Percentiles rank a stretch among this genome's conserved stretches.
Conservation (phyloP, 148 eudicot species). For the Rhododendron ovatum region DNA sequence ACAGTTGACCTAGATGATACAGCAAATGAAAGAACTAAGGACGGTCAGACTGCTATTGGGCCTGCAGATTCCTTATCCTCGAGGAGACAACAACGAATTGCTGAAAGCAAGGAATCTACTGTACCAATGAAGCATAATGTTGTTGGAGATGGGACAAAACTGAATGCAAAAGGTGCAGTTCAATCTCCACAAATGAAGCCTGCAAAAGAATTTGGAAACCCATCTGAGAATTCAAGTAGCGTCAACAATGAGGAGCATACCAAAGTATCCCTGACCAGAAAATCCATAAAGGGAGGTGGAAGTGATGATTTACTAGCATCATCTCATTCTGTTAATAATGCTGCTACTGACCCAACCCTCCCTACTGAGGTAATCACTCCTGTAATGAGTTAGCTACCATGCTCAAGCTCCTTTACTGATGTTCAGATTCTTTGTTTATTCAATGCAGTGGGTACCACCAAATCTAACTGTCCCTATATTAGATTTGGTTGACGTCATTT, state of each 20-base stretch:
- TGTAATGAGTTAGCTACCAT: neutral
- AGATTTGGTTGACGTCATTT: constrained; percentile 90
- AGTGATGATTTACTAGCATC: constrained; percentile 26
- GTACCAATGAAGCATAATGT: constrained; percentile 28
- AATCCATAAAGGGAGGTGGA: constrained; percentile 26
- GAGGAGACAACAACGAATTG: constrained; percentile 30
- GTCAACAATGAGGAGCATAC: constrained; percentile 23
- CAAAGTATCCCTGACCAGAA: constrained; percentile 15
- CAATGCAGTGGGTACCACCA: constrained; percentile 92
- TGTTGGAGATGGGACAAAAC: constrained; percentile 35
- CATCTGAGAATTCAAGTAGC: constrained; percentile 35
- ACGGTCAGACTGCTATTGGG: constrained; percentile 22
- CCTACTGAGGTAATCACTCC: constrained; percentile 57
- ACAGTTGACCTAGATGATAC: constrained; percentile 28
- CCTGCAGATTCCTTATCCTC: constrained; percentile 39
- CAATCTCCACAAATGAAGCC: constrained; percentile 37
- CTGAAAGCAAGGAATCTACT: constrained; percentile 37
- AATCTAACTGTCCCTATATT: constrained; percentile 77
- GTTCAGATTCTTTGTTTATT: constrained; percentile 8
- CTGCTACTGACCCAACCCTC: constrained; percentile 50
- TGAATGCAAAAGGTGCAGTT: constrained; percentile 26
- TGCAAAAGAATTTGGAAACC: constrained; percentile 30
- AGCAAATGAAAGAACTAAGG: constrained; percentile 35
- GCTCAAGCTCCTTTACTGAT: neutral
- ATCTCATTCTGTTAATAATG: constrained; percentile 35